Evolutionary conservation across 2,329 filamentous ascomycete species (phyloP), one percentile per base, ranked within the genome.

Genomic region (Botrytis sinoallii): DNA sequence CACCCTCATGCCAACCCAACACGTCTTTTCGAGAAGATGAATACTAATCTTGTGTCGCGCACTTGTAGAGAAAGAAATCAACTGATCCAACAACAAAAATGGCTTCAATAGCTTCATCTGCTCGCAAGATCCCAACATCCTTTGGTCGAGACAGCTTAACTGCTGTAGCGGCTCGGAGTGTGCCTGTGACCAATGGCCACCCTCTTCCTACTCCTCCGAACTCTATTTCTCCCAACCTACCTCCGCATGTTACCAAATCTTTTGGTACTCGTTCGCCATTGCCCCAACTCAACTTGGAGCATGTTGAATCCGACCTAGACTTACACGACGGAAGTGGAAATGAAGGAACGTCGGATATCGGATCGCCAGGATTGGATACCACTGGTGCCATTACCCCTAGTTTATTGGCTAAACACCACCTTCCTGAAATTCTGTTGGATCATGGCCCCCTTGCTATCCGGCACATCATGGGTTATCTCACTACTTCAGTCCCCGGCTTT

Each of bases 381-480:
- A 88, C 92, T 44, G 94, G 93, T 77, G 89, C 91, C 80, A 98
- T 99, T 82, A 97, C 94, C 66, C 91, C 94, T 59, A 85, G 87
- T 80, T 90, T 98, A 86, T 88, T 99, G 77, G 94, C 95, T 79
- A 96, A 93, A 83, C 90, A 95, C 82, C 92, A 98, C 82, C 88
- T 99, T 74, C 95, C 95, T 3, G 92, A 93, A 79, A 97, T 98
- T 82, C 87, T 99, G 81, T 87, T 98, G 75, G 90, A 91, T 81
- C 92, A 98, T 81, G 96, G 95, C 38, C 95, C 96, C 68, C 85
- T 97, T 83, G 94, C 96, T 70, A 98, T 99, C 82, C 93, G 95
- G 79, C 93, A 98, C 84, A 92, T 99, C 81, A 97, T 97, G 89
- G 93, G 93, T 77, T 95, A 97, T 83, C 87, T 99, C 80, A 97